Percentiles rank a stretch among this genome's conserved stretches.
These are phyloP conservation scores for Tolypocladium album DNA, from an alignment of 2,329 filamentous ascomycete genomes.

Conservation along the genomic window DNA sequence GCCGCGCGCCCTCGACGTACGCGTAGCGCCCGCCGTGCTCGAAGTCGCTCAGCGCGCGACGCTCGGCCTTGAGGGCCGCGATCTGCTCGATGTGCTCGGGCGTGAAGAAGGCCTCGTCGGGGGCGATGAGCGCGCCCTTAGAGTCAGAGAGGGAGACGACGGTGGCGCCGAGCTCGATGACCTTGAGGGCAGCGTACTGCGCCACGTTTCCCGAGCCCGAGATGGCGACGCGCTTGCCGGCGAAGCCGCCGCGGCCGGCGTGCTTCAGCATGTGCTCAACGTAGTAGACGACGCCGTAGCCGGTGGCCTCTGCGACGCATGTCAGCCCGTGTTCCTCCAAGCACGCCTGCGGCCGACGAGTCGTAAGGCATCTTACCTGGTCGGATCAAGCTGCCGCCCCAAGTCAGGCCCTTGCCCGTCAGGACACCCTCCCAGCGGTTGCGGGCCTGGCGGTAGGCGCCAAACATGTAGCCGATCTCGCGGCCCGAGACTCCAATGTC, in stretches of 20 bases:
- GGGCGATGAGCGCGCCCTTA: constrained; percentile 72
- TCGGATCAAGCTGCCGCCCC: constrained; percentile 89
- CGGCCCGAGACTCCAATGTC: constrained; percentile 90
- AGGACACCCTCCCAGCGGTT: constrained; percentile 94
- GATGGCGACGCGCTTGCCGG: constrained; percentile 88
- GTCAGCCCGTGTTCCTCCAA: constrained; percentile 1
- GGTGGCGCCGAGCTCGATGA: constrained; percentile 87
- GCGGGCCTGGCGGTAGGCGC: constrained; percentile 77
- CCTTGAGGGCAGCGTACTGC: constrained; percentile 93
- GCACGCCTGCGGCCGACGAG: too few species aligned
- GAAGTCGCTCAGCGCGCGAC: constrained; percentile 70
- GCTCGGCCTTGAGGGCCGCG: constrained; percentile 75
- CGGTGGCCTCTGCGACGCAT: constrained; percentile 63
- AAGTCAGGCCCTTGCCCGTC: constrained; percentile 87
- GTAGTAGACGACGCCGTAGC: constrained; percentile 94
- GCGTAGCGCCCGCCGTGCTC: constrained; percentile 58
- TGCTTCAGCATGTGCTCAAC: constrained; percentile 92
- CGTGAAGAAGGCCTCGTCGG: constrained; percentile 57
- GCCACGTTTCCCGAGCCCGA: constrained; percentile 97
- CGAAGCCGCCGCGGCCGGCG: constrained; percentile 75
- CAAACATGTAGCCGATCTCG: constrained; percentile 92
- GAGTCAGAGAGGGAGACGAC: constrained; percentile 92
- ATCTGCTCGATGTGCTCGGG: constrained; percentile 71
- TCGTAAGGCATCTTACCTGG: constrained; percentile 36
- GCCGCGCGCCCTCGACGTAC: constrained; percentile 79